phyloP scores from a whole-genome alignment of 371 early-diverging fungal genomes.

The Mortierella sp. region DNA sequence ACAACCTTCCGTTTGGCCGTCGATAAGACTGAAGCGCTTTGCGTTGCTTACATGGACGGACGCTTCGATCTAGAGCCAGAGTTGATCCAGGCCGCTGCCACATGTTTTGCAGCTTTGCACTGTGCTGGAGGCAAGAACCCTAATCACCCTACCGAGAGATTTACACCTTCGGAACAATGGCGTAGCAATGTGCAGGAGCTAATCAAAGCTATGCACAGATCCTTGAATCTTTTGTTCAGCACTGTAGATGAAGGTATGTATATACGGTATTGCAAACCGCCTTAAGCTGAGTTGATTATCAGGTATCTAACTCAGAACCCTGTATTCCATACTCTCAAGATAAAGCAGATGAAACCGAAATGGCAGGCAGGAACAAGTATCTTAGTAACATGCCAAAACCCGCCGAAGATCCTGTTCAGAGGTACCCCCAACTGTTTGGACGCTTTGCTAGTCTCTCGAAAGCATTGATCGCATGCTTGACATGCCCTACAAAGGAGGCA shows the following conservation, averaged over 20 bases:
- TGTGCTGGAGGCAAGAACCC: conserved; percentile 61
- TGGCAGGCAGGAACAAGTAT: conserved; percentile 44
- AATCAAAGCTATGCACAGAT: conserved; percentile 65
- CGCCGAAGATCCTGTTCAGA: conserved; percentile 29
- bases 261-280: not conserved
- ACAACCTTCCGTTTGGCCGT: conserved; percentile 65
- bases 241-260: conserved; percentile 71
- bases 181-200: conserved; percentile 59
- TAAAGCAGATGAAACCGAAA: conserved; percentile 36
- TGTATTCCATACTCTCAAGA: conserved; percentile 16
- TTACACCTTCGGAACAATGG: conserved; percentile 64
- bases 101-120: conserved; percentile 62
- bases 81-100: conserved; percentile 56
- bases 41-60: conserved; percentile 66
- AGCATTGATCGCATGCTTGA: conserved; percentile 41
- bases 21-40: conserved; percentile 65
- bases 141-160: conserved; percentile 49
- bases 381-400: conserved; percentile 31
- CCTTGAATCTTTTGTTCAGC: conserved; percentile 65
- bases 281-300: not conserved
- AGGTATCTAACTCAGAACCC: not conserved
- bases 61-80: conserved; percentile 52
- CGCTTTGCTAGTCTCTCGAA: conserved; percentile 41
- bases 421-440: conserved; percentile 47
- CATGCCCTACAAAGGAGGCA: conserved; percentile 49